Evolutionary conservation across 1,284 basidiomycete genomes (phyloP).

Genomic region (Ustilago sp.): DNA sequence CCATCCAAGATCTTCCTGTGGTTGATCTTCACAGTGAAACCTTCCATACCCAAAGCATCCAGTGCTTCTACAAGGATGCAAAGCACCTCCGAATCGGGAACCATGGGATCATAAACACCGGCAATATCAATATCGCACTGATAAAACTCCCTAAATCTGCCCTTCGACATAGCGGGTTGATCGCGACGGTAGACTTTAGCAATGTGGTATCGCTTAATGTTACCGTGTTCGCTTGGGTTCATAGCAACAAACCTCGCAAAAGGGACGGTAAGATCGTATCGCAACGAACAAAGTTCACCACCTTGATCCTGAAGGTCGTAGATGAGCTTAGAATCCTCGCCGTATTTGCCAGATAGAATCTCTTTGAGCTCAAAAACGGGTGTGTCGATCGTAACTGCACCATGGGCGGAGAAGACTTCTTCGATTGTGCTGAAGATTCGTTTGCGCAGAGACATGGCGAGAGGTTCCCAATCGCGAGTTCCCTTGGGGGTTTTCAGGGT

Average conservation of each 20-base stretch:
- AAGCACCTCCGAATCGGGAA: slow-evolving; percentile 93
- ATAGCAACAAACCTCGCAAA: slow-evolving; percentile 96
- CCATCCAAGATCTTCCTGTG: slow-evolving; percentile 98
- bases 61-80: slow-evolving; percentile 85
- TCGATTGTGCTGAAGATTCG: slow-evolving; percentile 91
- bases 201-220: slow-evolving; percentile 92
- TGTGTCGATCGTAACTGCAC: slow-evolving; percentile 93
- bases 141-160: slow-evolving; percentile 97
- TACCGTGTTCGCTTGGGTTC: slow-evolving; percentile 79
- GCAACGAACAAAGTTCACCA: slow-evolving; percentile 92
- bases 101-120: slow-evolving; percentile 89
- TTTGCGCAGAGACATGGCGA: slow-evolving; percentile 91
- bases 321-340: slow-evolving; percentile 95
- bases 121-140: slow-evolving; percentile 98
- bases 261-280: slow-evolving; percentile 95
- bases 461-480: slow-evolving; percentile 93
- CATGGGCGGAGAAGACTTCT: slow-evolving; percentile 87
- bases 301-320: slow-evolving; percentile 98
- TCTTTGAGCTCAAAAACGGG: slow-evolving; percentile 98
- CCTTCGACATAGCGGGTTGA: slow-evolving; percentile 97
- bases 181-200: slow-evolving; percentile 98
- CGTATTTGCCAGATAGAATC: slow-evolving; percentile 85
- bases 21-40: slow-evolving; percentile 93
- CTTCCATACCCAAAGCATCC: slow-evolving; percentile 81
- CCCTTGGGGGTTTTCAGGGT: slow-evolving; percentile 76